These are phyloP conservation scores for Lasiosphaeria miniovina DNA, from an alignment of 495 filamentous ascomycete genomes.

Conservation along the genomic window DNA sequence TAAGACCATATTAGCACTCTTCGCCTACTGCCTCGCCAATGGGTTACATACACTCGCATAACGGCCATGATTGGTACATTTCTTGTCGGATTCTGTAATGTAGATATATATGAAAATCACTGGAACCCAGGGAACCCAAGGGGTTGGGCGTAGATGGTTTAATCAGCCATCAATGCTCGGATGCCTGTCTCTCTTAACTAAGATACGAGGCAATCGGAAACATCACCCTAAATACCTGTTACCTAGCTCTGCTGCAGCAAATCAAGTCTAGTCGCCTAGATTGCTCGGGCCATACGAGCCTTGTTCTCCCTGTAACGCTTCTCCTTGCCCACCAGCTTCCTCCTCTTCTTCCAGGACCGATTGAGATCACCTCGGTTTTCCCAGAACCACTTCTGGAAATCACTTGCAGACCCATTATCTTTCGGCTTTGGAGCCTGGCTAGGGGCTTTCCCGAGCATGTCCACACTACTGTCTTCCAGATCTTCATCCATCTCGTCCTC, in stretches of 20 bases:
- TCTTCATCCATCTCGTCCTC: constrained; percentile 27
- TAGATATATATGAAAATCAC: too few species aligned
- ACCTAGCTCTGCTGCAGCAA: too few species aligned
- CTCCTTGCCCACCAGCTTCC: constrained; percentile 77
- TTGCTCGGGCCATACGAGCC: constrained; percentile 50
- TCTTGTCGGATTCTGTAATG: too few species aligned
- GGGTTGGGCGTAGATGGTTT: background rate
- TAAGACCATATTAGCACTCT: too few species aligned
- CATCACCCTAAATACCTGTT: too few species aligned
- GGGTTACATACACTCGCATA: too few species aligned
- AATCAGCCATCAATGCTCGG: background rate
- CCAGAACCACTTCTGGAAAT: constrained; percentile 90
- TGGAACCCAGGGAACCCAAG: too few species aligned
- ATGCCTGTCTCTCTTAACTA: too few species aligned
- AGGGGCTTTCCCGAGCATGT: constrained; percentile 32
- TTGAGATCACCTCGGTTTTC: constrained; percentile 87
- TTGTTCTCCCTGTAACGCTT: constrained; percentile 83
- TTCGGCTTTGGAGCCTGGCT: background rate
- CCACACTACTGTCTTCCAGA: constrained; percentile 30
- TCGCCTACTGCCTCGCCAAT: too few species aligned
- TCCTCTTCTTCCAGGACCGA: constrained; percentile 82
- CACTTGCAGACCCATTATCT: constrained; percentile 45
- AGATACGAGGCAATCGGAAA: too few species aligned
- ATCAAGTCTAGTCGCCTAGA: constrained; percentile 21
- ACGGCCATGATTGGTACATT: too few species aligned